phyloP scores from a whole-genome alignment of 495 filamentous ascomycete species.

The Trichoderma parareesei region DNA sequence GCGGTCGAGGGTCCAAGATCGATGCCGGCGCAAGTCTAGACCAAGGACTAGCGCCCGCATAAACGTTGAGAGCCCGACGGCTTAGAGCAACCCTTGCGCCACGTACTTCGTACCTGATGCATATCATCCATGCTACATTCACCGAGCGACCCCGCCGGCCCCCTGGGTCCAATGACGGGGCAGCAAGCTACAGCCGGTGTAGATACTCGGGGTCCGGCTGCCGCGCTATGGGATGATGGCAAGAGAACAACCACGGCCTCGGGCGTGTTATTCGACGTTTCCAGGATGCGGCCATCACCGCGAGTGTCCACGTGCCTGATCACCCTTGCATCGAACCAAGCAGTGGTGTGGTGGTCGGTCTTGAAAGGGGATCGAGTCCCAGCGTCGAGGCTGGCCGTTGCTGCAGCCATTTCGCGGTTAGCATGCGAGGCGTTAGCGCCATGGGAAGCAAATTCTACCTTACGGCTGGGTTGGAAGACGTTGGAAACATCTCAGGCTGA shows the following conservation, averaged over 20 bases:
- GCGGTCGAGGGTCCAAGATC: neutral
- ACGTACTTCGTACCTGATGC: slow-evolving; percentile 8
- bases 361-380: neutral
- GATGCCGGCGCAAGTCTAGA: slow-evolving; percentile 3
- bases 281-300: neutral
- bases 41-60: neutral
- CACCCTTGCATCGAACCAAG: neutral
- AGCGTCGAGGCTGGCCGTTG: neutral
- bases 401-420: neutral
- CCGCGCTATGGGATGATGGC: neutral
- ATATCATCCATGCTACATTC: slow-evolving; percentile 8
- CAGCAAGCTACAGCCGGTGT: slow-evolving; percentile 10
- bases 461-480: neutral
- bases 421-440: neutral
- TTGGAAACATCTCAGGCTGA: neutral
- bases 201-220: neutral
- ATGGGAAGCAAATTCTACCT: neutral
- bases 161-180: neutral
- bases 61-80: neutral
- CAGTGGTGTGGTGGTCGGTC: neutral
- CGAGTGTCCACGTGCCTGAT: slow-evolving; percentile 9
- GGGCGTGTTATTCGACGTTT: neutral
- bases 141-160: slow-evolving; percentile 3
- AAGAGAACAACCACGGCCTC: neutral
- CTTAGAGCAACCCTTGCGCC: slow-evolving; percentile 1